Evolutionary conservation across 352 stramenopile genomes (phyloP).

Genomic region (Pythium periplocum): DNA sequence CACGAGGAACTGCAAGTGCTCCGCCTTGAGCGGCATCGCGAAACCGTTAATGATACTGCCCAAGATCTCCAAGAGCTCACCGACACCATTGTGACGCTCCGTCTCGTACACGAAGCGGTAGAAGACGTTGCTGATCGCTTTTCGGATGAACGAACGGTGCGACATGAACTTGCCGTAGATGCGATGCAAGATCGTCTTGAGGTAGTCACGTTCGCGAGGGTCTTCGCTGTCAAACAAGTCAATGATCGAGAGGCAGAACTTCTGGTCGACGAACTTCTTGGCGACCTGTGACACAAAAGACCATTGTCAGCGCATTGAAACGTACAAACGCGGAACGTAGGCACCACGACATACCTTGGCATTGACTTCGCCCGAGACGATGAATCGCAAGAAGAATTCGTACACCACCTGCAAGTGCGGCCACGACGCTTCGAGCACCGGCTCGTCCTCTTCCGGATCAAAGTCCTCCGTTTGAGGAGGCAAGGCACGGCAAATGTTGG

Average conservation of each 20-base stretch:
- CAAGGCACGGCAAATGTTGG: constrained; percentile 94
- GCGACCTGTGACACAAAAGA: constrained; percentile 37
- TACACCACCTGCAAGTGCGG: constrained; percentile 98
- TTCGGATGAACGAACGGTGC: constrained; percentile 96
- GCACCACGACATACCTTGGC: constrained; percentile 56
- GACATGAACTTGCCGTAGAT: constrained; percentile 99
- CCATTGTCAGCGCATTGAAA: not conserved
- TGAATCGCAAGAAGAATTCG: constrained; percentile 98
- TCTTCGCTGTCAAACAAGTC: constrained; percentile 91
- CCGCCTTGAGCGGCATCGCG: constrained; percentile 96
- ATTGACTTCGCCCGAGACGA: constrained; percentile 95
- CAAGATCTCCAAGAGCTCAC: constrained; percentile 98
- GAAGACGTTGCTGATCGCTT: constrained; percentile 98
- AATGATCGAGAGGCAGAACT: constrained; percentile 89
- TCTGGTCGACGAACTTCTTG: constrained; percentile 96
- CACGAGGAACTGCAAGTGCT: constrained; percentile 95
- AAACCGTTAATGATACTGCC: constrained; percentile 99
- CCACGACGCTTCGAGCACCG: constrained; percentile 96
- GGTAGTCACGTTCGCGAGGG: constrained; percentile 97
- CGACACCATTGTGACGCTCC: constrained; percentile 92
- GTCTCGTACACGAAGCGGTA: constrained; percentile 99
- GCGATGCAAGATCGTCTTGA: constrained; percentile 99
- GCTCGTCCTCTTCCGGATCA: constrained; percentile 98
- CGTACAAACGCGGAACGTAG: not conserved
- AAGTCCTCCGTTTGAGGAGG: constrained; percentile 95